phyloP scores from a whole-genome alignment of 495 filamentous ascomycete genomes.

The Penicillium dipodomyicola region DNA sequence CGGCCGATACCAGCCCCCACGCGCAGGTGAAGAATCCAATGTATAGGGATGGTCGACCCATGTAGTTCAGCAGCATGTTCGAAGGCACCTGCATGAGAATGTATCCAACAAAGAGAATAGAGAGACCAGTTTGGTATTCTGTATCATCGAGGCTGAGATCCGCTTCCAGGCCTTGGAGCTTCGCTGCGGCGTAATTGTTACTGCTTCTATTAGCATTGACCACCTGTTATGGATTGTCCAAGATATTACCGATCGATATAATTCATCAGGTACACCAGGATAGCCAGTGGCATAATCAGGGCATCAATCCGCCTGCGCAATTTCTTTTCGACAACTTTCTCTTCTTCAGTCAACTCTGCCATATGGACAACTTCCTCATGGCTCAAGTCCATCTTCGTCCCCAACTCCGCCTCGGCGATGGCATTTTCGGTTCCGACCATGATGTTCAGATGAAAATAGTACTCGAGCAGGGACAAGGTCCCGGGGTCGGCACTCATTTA shows the following conservation, averaged over 20 bases:
- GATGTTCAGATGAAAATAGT: not conserved
- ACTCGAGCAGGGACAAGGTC: not conserved
- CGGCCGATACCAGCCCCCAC: conserved; percentile 53
- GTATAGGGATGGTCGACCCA: conserved; percentile 49
- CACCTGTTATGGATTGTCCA: not conserved
- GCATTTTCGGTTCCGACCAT: conserved; percentile 22
- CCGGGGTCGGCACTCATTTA: conserved; percentile 3
- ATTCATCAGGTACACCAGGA: conserved; percentile 57
- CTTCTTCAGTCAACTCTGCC: conserved; percentile 42
- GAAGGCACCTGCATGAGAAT: conserved; percentile 57
- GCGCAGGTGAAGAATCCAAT: conserved; percentile 50
- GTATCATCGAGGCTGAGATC: conserved; percentile 40
- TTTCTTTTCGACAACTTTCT: conserved; percentile 46
- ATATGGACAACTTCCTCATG: conserved; percentile 46
- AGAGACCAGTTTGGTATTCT: conserved; percentile 50
- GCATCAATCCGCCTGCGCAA: conserved; percentile 50
- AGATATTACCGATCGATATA: conserved; percentile 49
- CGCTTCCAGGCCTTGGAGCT: conserved; percentile 50
- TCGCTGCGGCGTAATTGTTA: conserved; percentile 57
- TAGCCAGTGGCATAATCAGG: conserved; percentile 55
- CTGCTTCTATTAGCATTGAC: conserved; percentile 23
- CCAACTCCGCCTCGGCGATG: conserved; percentile 40
- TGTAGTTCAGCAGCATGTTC: conserved; percentile 60
- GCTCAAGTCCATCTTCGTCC: conserved; percentile 37
- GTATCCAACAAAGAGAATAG: conserved; percentile 54